These are phyloP conservation scores for Retiboletus flavoniger DNA, from an alignment of 1,284 basidiomycete species.

Conservation along the genomic window DNA sequence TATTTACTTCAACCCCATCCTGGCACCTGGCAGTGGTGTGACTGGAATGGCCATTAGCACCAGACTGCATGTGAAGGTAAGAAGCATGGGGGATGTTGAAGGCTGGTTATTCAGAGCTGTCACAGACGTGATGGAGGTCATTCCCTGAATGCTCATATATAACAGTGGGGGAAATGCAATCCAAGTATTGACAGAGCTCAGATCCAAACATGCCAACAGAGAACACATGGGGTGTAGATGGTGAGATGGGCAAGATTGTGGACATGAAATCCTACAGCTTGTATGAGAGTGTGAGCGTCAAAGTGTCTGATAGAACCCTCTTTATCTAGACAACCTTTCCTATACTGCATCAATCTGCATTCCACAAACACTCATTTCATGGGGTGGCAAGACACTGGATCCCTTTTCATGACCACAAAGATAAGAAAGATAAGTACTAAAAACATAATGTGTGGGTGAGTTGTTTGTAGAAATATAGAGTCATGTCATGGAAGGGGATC, in stretches of 20 bases:
- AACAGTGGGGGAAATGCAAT: conserved; percentile 97
- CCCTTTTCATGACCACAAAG: conserved; percentile 62
- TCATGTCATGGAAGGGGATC: conserved; percentile 39
- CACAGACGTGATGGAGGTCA: conserved; percentile 96
- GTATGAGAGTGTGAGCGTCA: conserved; percentile 94
- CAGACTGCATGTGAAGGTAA: conserved; percentile 82
- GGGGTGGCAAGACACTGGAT: conserved; percentile 68
- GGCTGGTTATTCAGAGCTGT: conserved; percentile 91
- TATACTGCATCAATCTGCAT: conserved; percentile 52
- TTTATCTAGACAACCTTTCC: conserved; percentile 17
- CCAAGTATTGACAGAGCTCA: conserved; percentile 85
- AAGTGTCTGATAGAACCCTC: too few species aligned
- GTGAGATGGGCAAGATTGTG: conserved; percentile 91
- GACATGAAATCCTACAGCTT: conserved; percentile 96
- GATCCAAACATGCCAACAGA: conserved; percentile 93
- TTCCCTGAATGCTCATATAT: conserved; percentile 93
- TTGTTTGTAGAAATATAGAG: conserved; percentile 55
- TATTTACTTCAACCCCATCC: conserved; percentile 91
- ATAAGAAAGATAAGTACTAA: conserved; percentile 67
- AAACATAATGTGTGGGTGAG: conserved; percentile 65
- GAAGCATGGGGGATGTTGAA: conserved; percentile 79
- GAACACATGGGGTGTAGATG: conserved; percentile 93
- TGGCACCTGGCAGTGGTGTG: conserved; percentile 94
- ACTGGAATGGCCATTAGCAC: conserved; percentile 98
- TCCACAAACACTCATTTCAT: conserved; percentile 65